Conservation (phyloP, 768 basidiomycete species). For the Xerocomellus amylosporus region DNA sequence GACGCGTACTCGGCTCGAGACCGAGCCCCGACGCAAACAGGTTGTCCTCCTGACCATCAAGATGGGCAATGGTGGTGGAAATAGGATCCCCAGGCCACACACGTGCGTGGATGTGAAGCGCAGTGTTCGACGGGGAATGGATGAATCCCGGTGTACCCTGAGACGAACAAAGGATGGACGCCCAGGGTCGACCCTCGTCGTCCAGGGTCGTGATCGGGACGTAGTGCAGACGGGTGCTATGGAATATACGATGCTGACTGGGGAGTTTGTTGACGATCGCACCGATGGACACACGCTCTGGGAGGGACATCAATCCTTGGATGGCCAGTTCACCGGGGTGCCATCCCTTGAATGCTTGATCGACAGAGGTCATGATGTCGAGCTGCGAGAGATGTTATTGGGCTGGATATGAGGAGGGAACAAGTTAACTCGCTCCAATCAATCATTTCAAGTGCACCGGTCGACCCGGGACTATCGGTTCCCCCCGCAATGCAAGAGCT, state of each 20-base stretch:
- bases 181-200: conserved; percentile 32
- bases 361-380: conserved; percentile 6
- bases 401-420: too few relatives aligned
- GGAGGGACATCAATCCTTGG: conserved; percentile 25
- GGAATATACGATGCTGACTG: conserved; percentile 34
- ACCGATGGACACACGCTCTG: conserved; percentile 22
- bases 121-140: conserved; percentile 20
- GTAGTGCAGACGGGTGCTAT: conserved; percentile 29
- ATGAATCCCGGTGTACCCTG: conserved; percentile 30
- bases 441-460: not conserved
- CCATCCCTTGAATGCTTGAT: conserved; percentile 39
- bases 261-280: conserved; percentile 26
- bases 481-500: too few relatives aligned
- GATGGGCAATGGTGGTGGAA: conserved; percentile 31
- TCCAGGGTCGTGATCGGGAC: conserved; percentile 34
- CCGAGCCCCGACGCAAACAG: conserved; percentile 55
- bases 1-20: conserved; percentile 52
- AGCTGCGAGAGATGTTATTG: not conserved
- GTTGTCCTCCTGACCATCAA: conserved; percentile 11
- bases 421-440: not conserved
- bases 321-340: conserved; percentile 36
- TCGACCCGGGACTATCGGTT: not conserved
- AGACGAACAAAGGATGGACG: conserved; percentile 30
- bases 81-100: conserved; percentile 54
- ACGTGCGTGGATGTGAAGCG: conserved; percentile 20